Evolutionary conservation across 352 stramenopile genomes (phyloP).

Genomic region (Phytophthora nicotianae): DNA sequence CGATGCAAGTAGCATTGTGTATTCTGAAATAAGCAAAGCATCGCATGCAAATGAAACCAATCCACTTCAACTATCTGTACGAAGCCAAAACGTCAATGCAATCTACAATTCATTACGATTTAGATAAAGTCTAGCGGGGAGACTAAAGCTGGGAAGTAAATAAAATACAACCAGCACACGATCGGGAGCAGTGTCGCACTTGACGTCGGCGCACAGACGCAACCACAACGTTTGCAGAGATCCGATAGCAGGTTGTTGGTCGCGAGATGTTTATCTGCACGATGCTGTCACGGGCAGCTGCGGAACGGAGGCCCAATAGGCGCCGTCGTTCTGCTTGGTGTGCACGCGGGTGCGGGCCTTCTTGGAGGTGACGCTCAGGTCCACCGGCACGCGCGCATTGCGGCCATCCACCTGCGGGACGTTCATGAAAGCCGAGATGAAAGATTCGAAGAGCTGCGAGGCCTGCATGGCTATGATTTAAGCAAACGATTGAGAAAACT

Average conservation of each 20-base stretch:
- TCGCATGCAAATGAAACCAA: conserved; percentile 1
- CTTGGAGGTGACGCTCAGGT: conserved; percentile 56
- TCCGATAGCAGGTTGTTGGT: conserved; percentile 1
- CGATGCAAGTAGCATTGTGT: conserved; percentile 11
- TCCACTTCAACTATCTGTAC: not conserved
- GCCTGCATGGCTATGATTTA: conserved; percentile 28
- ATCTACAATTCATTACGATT: conserved; percentile 24
- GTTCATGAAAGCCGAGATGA: conserved; percentile 80
- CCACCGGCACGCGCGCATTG: conserved; percentile 67
- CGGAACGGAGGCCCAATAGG: conserved; percentile 60
- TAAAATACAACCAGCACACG: conserved; percentile 6
- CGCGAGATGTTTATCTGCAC: conserved; percentile 7
- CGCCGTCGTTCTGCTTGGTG: conserved; percentile 52
- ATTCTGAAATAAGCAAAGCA: conserved; percentile 8
- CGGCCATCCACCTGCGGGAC: conserved; percentile 74
- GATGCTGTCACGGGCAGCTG: conserved; percentile 55
- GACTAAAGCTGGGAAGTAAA: conserved; percentile 14
- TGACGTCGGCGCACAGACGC: not conserved
- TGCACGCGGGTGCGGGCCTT: conserved; percentile 52
- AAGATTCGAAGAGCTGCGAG: conserved; percentile 56
- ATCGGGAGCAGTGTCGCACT: not conserved
- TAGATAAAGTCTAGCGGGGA: conserved; percentile 13
- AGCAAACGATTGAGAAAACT: not conserved
- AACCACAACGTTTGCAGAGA: not conserved
- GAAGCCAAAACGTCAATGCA: conserved; percentile 1